A percentile compares a stretch with the other conserved stretches of the same genome.
Evolutionary conservation across 2,329 filamentous ascomycete genomes (phyloP).

Genomic region (Ilyonectria destructans): DNA sequence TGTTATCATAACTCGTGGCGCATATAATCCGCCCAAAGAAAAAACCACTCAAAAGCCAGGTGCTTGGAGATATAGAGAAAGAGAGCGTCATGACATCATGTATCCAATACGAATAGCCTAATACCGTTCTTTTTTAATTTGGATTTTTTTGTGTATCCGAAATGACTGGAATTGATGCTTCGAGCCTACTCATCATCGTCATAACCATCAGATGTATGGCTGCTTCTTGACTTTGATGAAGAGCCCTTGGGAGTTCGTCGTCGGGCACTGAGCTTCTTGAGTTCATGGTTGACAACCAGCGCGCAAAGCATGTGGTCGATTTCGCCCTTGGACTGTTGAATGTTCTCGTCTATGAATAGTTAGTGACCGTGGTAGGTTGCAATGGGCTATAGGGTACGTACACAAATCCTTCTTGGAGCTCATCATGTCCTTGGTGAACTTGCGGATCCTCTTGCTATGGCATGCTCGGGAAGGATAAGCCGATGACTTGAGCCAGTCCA

Average conservation of each 20-base stretch:
- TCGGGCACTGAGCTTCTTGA: slow-evolving; percentile 58
- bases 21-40: slow-evolving; percentile 35
- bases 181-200: slow-evolving; percentile 45
- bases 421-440: slow-evolving; percentile 52
- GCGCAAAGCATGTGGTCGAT: slow-evolving; percentile 54
- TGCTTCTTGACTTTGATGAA: slow-evolving; percentile 47
- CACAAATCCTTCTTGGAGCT: slow-evolving; percentile 55
- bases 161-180: slow-evolving; percentile 39
- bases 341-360: slow-evolving; percentile 49
- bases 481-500: slow-evolving; percentile 57
- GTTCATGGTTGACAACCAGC: slow-evolving; percentile 58
- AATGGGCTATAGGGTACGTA: slow-evolving; percentile 42
- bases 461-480: slow-evolving; percentile 46
- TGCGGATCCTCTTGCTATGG: slow-evolving; percentile 50
- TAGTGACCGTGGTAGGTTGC: slow-evolving; percentile 28
- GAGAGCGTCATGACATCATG: slow-evolving; percentile 41
- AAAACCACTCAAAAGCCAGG: slow-evolving; percentile 30
- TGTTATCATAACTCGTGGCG: slow-evolving; percentile 43
- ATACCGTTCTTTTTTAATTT: slow-evolving; percentile 25
- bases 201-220: slow-evolving; percentile 46
- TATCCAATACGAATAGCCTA: slow-evolving; percentile 33
- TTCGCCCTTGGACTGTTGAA: slow-evolving; percentile 53
- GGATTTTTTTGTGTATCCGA: slow-evolving; percentile 34
- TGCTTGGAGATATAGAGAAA: slow-evolving; percentile 26
- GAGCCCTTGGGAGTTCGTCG: slow-evolving; percentile 50